These are phyloP conservation scores for Pestalotiopsis sp. DNA, from an alignment of 2,329 filamentous ascomycete species.

Conservation along the genomic window DNA sequence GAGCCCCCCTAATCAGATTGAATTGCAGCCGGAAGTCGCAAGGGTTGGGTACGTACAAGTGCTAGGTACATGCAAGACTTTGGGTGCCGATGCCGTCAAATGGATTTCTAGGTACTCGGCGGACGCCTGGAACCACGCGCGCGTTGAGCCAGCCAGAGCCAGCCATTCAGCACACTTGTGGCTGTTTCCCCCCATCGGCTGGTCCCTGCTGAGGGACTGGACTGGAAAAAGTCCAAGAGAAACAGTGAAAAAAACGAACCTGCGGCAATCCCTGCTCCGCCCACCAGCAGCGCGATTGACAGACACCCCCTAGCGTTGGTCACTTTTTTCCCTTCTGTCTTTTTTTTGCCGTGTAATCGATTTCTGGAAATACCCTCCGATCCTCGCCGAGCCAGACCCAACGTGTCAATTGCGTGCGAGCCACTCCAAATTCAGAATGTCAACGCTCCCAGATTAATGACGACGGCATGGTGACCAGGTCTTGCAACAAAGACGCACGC, in stretches of 20 bases:
- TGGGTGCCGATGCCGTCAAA: not conserved
- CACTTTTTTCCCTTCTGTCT: not conserved
- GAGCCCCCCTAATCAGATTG: constrained; percentile 10
- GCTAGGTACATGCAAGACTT: not conserved
- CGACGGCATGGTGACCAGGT: not conserved
- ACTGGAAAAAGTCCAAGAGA: not conserved
- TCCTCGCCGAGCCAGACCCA: constrained; percentile 6
- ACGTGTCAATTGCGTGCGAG: constrained; percentile 5
- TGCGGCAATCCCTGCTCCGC: not conserved
- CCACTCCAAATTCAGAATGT: constrained; percentile 4
- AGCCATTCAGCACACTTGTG: not conserved
- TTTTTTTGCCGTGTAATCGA: not conserved
- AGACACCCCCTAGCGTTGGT: not conserved
- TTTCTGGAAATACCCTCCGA: not conserved
- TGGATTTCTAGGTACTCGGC: not conserved
- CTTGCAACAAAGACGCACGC: not conserved
- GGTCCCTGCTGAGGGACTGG: not conserved
- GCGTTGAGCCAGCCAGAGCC: not conserved
- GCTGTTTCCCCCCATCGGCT: not conserved
- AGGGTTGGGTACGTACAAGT: not conserved
- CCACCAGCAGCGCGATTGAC: not conserved
- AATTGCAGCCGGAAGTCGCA: not conserved
- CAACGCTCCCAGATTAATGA: not conserved
- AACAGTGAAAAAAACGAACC: not conserved
- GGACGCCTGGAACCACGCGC: not conserved